phyloP scores from a whole-genome alignment of 306 rosid species.

The Mimosa bimucronata region DNA sequence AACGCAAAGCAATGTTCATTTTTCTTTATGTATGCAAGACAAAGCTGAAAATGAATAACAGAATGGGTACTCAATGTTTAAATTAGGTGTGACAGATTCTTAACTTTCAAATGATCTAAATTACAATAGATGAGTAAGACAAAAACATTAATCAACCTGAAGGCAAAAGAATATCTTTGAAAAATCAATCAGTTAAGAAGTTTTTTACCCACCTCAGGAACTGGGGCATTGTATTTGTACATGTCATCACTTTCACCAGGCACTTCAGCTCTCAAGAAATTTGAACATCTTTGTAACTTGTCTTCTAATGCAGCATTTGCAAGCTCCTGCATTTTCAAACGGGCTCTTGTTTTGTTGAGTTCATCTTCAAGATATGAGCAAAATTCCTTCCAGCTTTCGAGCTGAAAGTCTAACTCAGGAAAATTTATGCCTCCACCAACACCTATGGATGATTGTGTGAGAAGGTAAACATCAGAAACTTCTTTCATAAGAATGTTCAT shows the following conservation, averaged over 20 bases:
- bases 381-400: conserved; percentile 1
- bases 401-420: background rate
- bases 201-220: conserved; percentile 16
- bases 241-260: background rate
- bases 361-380: background rate
- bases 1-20: background rate
- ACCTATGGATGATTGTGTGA: background rate
- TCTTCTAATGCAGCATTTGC: conserved; percentile 6
- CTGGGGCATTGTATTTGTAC: background rate
- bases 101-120: background rate
- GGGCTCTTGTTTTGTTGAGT: background rate
- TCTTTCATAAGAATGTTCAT: background rate
- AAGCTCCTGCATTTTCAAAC: conserved; percentile 1
- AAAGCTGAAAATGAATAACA: background rate
- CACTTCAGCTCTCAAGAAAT: conserved; percentile 26
- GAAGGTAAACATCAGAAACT: background rate
- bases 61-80: too few species aligned
- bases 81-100: too few species aligned
- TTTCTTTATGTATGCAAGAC: background rate
- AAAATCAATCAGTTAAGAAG: background rate
- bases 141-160: background rate
- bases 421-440: background rate
- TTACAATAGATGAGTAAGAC: background rate
- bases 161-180: background rate
- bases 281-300: background rate